These are phyloP conservation scores for Alloascoidea hylecoeti DNA, from an alignment of 805 yeast genomes.

Conservation along the genomic window DNA sequence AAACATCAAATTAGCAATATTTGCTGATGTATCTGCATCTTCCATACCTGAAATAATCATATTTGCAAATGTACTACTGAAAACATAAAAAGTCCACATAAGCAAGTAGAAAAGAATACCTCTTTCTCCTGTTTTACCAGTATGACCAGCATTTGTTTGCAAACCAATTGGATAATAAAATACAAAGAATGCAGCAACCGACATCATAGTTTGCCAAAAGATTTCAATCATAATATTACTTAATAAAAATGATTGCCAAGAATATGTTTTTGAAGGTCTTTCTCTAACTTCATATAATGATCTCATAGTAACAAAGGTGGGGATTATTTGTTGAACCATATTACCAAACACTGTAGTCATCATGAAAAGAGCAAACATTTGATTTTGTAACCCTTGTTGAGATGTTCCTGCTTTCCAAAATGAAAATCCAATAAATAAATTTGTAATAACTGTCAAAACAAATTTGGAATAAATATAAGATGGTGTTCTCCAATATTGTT, in stretches of 20 bases:
- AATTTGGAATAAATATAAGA: constrained; percentile 43
- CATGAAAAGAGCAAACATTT: constrained; percentile 46
- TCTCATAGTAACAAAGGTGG: constrained; percentile 43
- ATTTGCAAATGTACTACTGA: constrained; percentile 19
- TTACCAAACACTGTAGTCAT: constrained; percentile 39
- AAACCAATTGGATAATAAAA: constrained; percentile 63
- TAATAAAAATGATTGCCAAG: constrained; percentile 48
- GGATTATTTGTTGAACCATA: constrained; percentile 48
- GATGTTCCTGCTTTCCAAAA: constrained; percentile 52
- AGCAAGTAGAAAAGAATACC: constrained; percentile 39
- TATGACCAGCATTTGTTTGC: constrained; percentile 40
- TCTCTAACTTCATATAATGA: constrained; percentile 60
- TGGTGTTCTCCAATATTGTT: constrained; percentile 57
- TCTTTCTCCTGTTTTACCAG: constrained; percentile 23
- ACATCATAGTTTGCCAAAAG: constrained; percentile 48
- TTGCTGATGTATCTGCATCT: constrained; percentile 48
- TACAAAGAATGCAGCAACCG: constrained; percentile 47
- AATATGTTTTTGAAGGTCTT: constrained; percentile 56
- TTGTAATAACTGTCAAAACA: constrained; percentile 33
- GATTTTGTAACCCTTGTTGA: constrained; percentile 47
- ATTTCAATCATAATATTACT: constrained; percentile 55
- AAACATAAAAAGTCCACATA: constrained; percentile 33
- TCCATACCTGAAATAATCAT: constrained; percentile 39
- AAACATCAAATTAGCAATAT: constrained; percentile 39
- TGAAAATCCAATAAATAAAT: constrained; percentile 55